phyloP scores from a whole-genome alignment of 1,284 basidiomycete species.

The Athelia psychrophila region DNA sequence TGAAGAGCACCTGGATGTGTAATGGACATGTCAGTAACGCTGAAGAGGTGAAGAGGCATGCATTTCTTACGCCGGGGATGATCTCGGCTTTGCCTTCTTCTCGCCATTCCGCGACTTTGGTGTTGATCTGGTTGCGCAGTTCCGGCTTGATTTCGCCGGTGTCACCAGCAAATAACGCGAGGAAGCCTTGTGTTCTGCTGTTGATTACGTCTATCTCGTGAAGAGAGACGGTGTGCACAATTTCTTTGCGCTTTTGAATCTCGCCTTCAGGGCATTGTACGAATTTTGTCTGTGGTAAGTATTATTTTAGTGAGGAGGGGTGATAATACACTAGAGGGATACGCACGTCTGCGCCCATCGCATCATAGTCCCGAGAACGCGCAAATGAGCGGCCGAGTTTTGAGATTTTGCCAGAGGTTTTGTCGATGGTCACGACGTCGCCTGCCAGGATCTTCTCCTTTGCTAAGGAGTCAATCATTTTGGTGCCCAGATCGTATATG shows the following conservation, averaged over 20 bases:
- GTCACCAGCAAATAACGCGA: conserved; percentile 81
- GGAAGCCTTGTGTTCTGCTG: conserved; percentile 92
- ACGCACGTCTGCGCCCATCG: conserved; percentile 95
- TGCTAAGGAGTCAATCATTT: conserved; percentile 97
- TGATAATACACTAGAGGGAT: conserved; percentile 3
- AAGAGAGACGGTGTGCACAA: conserved; percentile 94
- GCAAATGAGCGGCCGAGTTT: conserved; percentile 97
- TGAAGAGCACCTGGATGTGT: conserved; percentile 84
- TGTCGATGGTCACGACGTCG: conserved; percentile 96
- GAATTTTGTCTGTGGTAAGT: conserved; percentile 80
- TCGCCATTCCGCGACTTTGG: conserved; percentile 96
- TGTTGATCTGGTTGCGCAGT: conserved; percentile 93
- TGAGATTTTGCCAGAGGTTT: conserved; percentile 94
- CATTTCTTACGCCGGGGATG: conserved; percentile 88
- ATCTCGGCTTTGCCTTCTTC: conserved; percentile 99
- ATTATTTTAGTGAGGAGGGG: conserved; percentile 1
- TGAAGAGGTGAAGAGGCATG: neutral
- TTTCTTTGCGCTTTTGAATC: conserved; percentile 95
- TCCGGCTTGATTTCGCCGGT: conserved; percentile 99
- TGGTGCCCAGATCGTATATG: conserved; percentile 96
- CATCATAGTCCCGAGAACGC: conserved; percentile 95
- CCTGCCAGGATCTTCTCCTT: conserved; percentile 98
- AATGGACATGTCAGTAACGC: neutral
- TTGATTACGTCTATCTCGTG: conserved; percentile 99
- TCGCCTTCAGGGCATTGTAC: conserved; percentile 98